Base-by-base conservation (phyloP, 768 basidiomycete species). In the Naganishia kalamii region DNA sequence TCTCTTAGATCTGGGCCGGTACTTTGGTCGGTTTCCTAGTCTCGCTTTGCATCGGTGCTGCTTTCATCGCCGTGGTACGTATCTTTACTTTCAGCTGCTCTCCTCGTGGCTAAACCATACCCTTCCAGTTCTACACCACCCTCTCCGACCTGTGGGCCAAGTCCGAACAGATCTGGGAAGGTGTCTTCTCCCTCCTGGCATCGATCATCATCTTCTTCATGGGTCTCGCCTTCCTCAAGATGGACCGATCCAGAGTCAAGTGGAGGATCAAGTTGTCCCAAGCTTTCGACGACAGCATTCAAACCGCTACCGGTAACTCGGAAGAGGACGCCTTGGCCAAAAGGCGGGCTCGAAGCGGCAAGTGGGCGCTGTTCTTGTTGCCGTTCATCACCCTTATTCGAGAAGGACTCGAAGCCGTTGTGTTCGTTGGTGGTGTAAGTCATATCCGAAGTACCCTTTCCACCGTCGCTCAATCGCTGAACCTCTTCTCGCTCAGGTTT, bases 141-240 rank as follows among this genome's bases (percentile, higher is more conserved):
- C 87, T 93, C 0, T 82, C 83, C 23, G 81, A 96, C 76, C 83
- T 98, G 19, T 97, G 90, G 88, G 75, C 83, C 43, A 85, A 85
- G 72, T 84, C 90, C 6, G 94, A 98, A 79, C 83, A 86, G 62
- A 79, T 93, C 64, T 97, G 94, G 94, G 94, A 98, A 83, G 94
- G 93, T 83, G 69, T 74, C 73, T 81, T 82, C 74, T 74, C 72
- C 33, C 65, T 81, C 57, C 73, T 75, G 12, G 75, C 79, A 10
- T 65, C 69, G 21, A 63, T 90, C 70, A 85, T 96, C 83, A 92
- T 96, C 72, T 90, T 92, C 77, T 81, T 88, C 74, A 94, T 97
- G 91, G 92, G 90, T 2, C 73, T 97, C 41, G 87, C 88, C 37
- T 93, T 98, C 88, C 85, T 99, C 66, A 92, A 90, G 75, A 87